These are phyloP conservation scores for Macaranga tanarius DNA, from an alignment of 441 rosid species.

Conservation along the genomic window DNA sequence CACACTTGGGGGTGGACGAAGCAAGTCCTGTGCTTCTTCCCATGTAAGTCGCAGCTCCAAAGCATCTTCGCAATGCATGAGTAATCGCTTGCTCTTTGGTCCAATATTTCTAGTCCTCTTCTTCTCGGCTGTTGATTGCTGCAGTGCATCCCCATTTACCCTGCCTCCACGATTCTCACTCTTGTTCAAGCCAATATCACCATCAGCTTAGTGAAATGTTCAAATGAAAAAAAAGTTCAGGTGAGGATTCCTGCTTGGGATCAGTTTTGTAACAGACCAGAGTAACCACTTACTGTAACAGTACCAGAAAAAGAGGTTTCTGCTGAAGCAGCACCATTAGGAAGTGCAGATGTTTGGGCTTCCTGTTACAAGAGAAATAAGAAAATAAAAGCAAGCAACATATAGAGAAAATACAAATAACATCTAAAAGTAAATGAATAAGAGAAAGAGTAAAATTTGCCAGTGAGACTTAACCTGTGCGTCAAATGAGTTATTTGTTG, in stretches of 20 bases:
- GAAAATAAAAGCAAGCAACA: constrained; percentile 11
- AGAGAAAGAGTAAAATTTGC: constrained; percentile 18
- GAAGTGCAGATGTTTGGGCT: constrained; percentile 37
- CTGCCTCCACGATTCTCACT: constrained; percentile 42
- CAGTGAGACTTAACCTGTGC: constrained; percentile 46
- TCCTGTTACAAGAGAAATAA: constrained; percentile 43
- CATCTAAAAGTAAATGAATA: constrained; percentile 12
- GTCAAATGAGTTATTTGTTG: constrained; percentile 46
- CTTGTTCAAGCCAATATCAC: constrained; percentile 43
- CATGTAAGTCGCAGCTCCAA: constrained; percentile 81
- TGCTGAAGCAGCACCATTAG: constrained; percentile 43
- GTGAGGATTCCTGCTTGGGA: constrained; percentile 41
- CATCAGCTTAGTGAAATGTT: constrained; percentile 43
- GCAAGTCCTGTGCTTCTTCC: constrained; percentile 94
- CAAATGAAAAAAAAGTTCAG: constrained; percentile 36
- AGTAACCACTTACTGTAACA: constrained; percentile 42
- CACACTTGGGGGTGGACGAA: constrained; percentile 72
- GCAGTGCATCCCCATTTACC: constrained; percentile 38
- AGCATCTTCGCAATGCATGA: constrained; percentile 69
- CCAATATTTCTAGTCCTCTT: constrained; percentile 75
- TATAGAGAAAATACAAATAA: constrained; percentile 1
- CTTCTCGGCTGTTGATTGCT: constrained; percentile 47
- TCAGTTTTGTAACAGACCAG: constrained; percentile 42
- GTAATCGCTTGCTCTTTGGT: constrained; percentile 75
- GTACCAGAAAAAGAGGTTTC: constrained; percentile 58